Conservation (phyloP, 495 filamentous ascomycete species). For the Baudoinia panamericana region DNA sequence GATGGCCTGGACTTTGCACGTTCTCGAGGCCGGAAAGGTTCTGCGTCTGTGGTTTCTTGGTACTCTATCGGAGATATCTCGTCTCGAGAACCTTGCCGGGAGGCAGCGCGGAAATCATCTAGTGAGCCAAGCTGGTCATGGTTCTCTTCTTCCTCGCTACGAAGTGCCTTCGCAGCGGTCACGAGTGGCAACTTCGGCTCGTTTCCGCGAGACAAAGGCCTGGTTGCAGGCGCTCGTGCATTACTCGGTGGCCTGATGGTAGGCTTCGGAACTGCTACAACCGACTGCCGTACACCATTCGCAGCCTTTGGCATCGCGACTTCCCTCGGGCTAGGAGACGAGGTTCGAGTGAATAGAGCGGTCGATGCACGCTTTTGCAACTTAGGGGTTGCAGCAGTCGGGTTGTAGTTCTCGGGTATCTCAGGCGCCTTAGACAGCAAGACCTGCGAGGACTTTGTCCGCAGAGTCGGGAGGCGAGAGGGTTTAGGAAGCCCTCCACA, state of each 20-base stretch:
- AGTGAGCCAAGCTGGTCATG: constrained; percentile 22
- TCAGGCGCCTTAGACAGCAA: neutral
- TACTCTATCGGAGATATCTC: constrained; percentile 13
- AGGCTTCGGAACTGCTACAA: no score
- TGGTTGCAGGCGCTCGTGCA: no score
- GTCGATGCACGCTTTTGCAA: constrained; percentile 6
- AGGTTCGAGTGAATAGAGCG: no score
- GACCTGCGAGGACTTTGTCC: constrained; percentile 6
- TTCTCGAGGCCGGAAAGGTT: constrained; percentile 13
- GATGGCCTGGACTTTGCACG: constrained; percentile 36
- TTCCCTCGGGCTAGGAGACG: no score
- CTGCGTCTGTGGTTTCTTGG: neutral
- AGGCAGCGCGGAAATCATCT: constrained; percentile 21
- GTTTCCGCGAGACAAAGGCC: constrained; percentile 15
- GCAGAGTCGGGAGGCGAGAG: constrained; percentile 25
- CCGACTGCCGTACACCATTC: no score
- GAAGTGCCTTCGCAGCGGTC: constrained; percentile 4
- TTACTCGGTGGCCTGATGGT: no score
- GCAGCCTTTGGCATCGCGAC: no score
- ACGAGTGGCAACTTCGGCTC: constrained; percentile 5
- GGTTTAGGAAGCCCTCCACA: no score
- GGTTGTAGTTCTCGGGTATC: constrained; percentile 5
- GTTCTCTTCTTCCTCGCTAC: constrained; percentile 15
- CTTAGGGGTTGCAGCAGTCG: constrained; percentile 5
- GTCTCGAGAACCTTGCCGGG: constrained; percentile 21